Conservation (phyloP, 1,139 yeast species). For the Scheffersomyces lignicola region DNA sequence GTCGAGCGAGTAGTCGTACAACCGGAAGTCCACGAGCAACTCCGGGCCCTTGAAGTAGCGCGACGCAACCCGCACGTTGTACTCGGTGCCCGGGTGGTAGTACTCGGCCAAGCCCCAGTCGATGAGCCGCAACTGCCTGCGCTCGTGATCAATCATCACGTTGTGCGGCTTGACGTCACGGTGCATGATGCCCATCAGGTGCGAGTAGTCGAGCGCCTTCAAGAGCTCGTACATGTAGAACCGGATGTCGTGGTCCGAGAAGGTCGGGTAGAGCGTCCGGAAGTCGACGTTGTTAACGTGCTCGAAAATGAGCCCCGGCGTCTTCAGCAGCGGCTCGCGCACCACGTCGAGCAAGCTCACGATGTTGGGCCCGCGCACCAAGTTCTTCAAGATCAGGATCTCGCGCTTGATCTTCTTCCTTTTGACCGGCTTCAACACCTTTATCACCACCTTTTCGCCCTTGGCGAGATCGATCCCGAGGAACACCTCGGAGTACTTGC, state of each 20-base stretch:
- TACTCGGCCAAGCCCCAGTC: conserved; percentile 99
- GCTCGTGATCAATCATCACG: conserved; percentile 93
- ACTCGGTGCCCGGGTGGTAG: conserved; percentile 92
- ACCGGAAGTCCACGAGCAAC: conserved; percentile 85
- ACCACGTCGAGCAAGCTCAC: conserved; percentile 82
- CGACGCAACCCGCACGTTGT: conserved; percentile 97
- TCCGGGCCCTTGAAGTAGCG: conserved; percentile 98
- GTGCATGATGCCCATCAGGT: conserved; percentile 98
- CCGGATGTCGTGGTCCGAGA: conserved; percentile 78
- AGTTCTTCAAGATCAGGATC: conserved; percentile 85
- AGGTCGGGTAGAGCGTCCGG: conserved; percentile 87
- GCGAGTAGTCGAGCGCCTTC: conserved; percentile 89
- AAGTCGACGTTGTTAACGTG: conserved; percentile 89
- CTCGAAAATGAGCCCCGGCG: conserved; percentile 93
- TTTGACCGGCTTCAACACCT: conserved; percentile 95
- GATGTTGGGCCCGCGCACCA: conserved; percentile 84
- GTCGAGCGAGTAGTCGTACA: conserved; percentile 93
- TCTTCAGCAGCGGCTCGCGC: conserved; percentile 85
- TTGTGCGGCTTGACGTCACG: conserved; percentile 98
- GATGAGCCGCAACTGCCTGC: conserved; percentile 71
- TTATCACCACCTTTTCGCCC: conserved; percentile 67
- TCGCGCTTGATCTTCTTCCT: conserved; percentile 95
- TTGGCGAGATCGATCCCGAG: conserved; percentile 35
- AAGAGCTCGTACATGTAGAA: conserved; percentile 87
- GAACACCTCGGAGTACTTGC: conserved; percentile 51